Base-by-base conservation (phyloP, 2,329 filamentous ascomycete species). In the Fusarium torreyae region DNA sequence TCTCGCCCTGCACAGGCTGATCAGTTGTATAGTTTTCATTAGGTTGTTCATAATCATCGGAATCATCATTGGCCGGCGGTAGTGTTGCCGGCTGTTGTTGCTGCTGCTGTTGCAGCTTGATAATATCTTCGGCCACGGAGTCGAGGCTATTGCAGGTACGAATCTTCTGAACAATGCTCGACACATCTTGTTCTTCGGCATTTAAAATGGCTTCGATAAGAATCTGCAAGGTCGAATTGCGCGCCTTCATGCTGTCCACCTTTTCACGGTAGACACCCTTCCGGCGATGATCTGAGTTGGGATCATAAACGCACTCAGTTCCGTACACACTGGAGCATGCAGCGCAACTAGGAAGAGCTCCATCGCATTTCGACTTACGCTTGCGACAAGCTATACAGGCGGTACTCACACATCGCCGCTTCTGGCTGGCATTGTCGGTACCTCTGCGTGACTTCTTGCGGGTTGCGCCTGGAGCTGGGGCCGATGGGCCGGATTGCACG, bases 181-280 rank as follows among this genome's bases (percentile, higher is more conserved):
- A 86, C 5, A 97, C 94, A 59, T 96, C 92, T 7, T 97, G 93
- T 77, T 98, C 95, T 20, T 92, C 87, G 45, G 93, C 94, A 79
- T 97, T 98, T 51, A 98, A 85, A 51, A 99, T 94, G 48, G 95
- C 94, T 76, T 98, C 93, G 66, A 98, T 90, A 38, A 98, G 84
- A n/a, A 94, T 94, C 78, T 98, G 93, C 57, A 98, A 84, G 2
- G 95, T 98, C 36, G 93, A 93, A 75, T 91, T 94, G 67, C 90
- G 90, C 22, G 94, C 94, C 81, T 97, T 97, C 78, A 95, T 87
- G 76, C 89, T 93, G 79, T 97, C 94, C 24, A 92, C 89, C 79
- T 97, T 96, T 80, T 97, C 94, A 76, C 95, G 94, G 80, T 98
- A 98, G 49, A 98, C 96, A 63, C 96, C 96, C 79, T 98, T 98